Base-by-base conservation (phyloP, 2,329 filamentous ascomycete genomes). In the Neopestalotiopsis sp. region DNA sequence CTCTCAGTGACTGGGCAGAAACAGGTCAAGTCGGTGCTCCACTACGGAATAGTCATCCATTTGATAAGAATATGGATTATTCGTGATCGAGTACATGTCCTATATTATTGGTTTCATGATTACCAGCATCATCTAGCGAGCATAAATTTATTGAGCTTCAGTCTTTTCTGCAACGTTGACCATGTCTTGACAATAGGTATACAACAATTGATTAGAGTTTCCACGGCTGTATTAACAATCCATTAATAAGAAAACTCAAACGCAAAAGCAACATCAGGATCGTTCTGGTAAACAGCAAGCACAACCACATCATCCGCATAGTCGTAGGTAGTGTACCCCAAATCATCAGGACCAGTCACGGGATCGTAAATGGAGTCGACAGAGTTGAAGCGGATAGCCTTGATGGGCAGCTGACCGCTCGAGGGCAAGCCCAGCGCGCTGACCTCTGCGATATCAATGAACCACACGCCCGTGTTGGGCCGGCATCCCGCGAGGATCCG, bases 1-100 rank as follows among this genome's bases (percentile, higher is more conserved):
- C 73, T 17, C 70, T 75, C 71, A 73, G 72, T 17, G 74, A 75
- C 58, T 73, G 72, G 40, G 71, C 72, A 49, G 76, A 77, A 70
- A 75, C 72, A 67, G 73, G 72, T 2, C 75, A 76, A 71, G 64
- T 75, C 38, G 73, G 72, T 2, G 61, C 67, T 20, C 67, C 67
- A n/a, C 20, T 74, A 24, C 70, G 71, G 65, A 69, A 74, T 56
- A 66, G 71, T 40, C 69, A 69, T 62, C 70, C 74, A 6, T 74
- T 74, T 76, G 69, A 71, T 24, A 66, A 67, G 1, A 63, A 68
- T 4, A 45, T 67, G 65, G 68, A 72, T 38, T 72, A 68, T 64
- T 69, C 60, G 42, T 71, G 62, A 70, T 2, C 13, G 3, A 14
- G 14, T 14, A 32, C 14, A 28, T 4, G 13, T 59, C 20, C 17